A percentile compares a stretch with the other conserved stretches of the same genome.
Conservation (phyloP, 108 stramenopile genomes). For the Pseudonitzschia multiseries region DNA sequence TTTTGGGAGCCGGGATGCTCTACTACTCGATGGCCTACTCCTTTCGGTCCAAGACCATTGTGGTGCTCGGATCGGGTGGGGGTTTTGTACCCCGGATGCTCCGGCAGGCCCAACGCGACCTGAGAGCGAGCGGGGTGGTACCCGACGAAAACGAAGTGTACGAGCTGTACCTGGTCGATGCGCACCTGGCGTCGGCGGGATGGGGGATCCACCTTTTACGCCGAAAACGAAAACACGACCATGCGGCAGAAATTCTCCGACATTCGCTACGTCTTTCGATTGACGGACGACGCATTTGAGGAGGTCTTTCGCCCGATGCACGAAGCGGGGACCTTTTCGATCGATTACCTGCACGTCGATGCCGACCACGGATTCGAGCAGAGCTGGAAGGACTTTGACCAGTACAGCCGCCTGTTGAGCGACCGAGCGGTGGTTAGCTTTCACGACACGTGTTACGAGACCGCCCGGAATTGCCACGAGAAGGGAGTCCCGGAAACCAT, state of each 20-base stretch:
- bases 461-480: background rate
- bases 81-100: conserved; percentile 25
- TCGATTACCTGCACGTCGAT: conserved; percentile 26
- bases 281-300: conserved; percentile 9
- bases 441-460: conserved; percentile 21
- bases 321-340: background rate
- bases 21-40: conserved; percentile 20
- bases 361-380: conserved; percentile 23
- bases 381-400: conserved; percentile 27
- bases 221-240: background rate
- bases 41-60: conserved; percentile 21
- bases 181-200: conserved; percentile 16
- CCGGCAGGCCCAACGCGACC: conserved; percentile 20
- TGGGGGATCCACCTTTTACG: conserved; percentile 24
- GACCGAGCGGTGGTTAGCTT: conserved; percentile 19
- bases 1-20: conserved; percentile 23
- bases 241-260: conserved; percentile 13
- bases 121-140: background rate
- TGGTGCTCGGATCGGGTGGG: conserved; percentile 19
- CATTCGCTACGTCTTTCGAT: conserved; percentile 20
- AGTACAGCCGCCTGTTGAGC: background rate
- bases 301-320: background rate
- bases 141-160: background rate
- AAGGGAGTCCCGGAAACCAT: conserved; percentile 16
- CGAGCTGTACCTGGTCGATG: conserved; percentile 9